These are phyloP conservation scores for Myrica gale DNA, from an alignment of 306 rosid species.

Conservation along the genomic window DNA sequence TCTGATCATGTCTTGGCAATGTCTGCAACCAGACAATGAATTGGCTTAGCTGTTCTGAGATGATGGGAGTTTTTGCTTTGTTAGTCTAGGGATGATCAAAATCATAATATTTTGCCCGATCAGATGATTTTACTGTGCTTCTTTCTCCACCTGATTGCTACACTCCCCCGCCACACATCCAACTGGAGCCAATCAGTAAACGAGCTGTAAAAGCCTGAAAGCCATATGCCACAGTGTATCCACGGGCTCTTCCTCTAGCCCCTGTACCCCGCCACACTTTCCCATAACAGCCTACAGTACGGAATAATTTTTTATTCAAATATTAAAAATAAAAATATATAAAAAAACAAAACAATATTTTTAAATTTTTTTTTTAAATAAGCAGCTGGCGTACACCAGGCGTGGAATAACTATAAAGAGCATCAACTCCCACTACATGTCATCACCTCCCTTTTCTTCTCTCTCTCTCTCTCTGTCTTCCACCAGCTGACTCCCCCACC, in stretches of 20 bases:
- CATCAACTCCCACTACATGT: slow-evolving; percentile 5
- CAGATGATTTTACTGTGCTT: too few species aligned
- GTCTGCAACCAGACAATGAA: background rate
- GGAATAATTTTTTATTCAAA: background rate
- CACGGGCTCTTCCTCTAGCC: too few species aligned
- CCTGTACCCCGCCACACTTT: too few species aligned
- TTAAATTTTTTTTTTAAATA: background rate
- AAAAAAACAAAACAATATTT: background rate
- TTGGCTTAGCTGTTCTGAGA: background rate
- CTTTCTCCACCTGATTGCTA: background rate
- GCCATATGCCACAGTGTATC: slow-evolving; percentile 3
- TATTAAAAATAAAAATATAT: too few species aligned
- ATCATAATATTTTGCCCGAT: too few species aligned
- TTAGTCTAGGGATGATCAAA: too few species aligned
- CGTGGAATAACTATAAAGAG: slow-evolving; percentile 40
- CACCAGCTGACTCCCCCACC: background rate
- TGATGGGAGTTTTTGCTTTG: too few species aligned
- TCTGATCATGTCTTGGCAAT: background rate
- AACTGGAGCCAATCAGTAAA: slow-evolving; percentile 53
- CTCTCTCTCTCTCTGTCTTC: slow-evolving; percentile 15
- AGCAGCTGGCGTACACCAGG: slow-evolving; percentile 28
- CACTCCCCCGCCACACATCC: slow-evolving; percentile 13
- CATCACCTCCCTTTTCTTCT: background rate
- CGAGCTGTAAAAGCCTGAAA: slow-evolving; percentile 65
- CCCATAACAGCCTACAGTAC: too few species aligned